Evolutionary conservation across 768 basidiomycete genomes (phyloP).

Genomic region (Lepiota brunneoincarnata): DNA sequence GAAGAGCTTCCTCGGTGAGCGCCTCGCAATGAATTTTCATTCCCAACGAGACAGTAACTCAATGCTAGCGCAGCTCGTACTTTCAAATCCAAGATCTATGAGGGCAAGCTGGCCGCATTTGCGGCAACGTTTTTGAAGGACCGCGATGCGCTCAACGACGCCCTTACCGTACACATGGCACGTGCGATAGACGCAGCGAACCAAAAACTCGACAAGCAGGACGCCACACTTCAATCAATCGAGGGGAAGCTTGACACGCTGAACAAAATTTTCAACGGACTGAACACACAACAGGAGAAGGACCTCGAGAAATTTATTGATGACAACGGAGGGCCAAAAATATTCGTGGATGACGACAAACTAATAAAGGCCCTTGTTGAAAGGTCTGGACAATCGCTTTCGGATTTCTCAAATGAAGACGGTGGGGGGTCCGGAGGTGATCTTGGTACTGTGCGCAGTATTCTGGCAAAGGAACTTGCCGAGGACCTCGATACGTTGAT

Average conservation of each 20-base stretch:
- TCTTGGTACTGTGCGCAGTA: slow-evolving; percentile 17
- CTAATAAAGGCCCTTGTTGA: slow-evolving; percentile 28
- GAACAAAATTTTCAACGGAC: slow-evolving; percentile 29
- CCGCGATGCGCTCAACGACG: slow-evolving; percentile 31
- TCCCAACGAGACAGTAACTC: not conserved
- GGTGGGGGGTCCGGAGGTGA: not conserved
- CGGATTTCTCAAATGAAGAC: slow-evolving; percentile 17
- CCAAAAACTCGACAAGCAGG: slow-evolving; percentile 24
- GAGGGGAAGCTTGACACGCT: slow-evolving; percentile 32
- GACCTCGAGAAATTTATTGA: slow-evolving; percentile 36
- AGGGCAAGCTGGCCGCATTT: slow-evolving; percentile 32
- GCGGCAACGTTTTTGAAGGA: slow-evolving; percentile 30
- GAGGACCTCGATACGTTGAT: slow-evolving; percentile 37
- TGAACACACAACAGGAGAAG: slow-evolving; percentile 37
- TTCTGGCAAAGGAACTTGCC: slow-evolving; percentile 29
- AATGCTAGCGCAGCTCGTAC: slow-evolving; percentile 27
- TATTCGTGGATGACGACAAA: slow-evolving; percentile 29
- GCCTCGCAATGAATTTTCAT: not conserved
- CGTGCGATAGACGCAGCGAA: slow-evolving; percentile 33
- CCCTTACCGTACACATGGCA: slow-evolving; percentile 36
- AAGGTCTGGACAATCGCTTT: slow-evolving; percentile 28
- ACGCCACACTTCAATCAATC: slow-evolving; percentile 17
- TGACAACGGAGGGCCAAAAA: slow-evolving; percentile 35
- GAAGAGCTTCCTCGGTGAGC: slow-evolving; percentile 37
- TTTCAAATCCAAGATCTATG: slow-evolving; percentile 34